Base-by-base conservation (phyloP, 148 eudicot genomes). In the Dysphania ambrosioides region DNA sequence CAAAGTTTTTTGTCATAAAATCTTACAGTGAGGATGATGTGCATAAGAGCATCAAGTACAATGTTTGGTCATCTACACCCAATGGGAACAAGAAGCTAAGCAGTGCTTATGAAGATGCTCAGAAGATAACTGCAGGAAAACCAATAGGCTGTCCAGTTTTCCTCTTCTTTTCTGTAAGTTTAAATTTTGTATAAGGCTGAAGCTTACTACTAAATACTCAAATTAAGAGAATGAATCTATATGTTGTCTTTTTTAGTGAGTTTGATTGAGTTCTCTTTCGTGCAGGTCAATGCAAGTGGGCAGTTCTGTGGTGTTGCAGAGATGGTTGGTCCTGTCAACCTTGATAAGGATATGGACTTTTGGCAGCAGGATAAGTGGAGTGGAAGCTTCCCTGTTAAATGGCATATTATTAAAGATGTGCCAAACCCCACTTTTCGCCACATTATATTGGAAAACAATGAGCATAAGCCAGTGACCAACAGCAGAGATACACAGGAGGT, bases 291-390 rank as follows among this genome's bases (percentile, higher is more conserved):
- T 87, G 99, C 99, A 8, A 92, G 99, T 80, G 99, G 99, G 31
- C 99, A 92, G 78, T 95, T 87, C 78, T 95, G 99, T 81, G 99
- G 97, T 70, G 88, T 95, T 81, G 94, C 99, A n/a, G 97, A 95
- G 82, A 95, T 95, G 99, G 70, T 71, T 72, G 97, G 97, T 15
- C 90, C 91, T 27, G 99, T 95, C 72, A 93, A 95, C 73, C 92
- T 92, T 72, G 82, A 76, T 51, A 86, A 83, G 41, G 96, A 95
- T 80, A 95, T 95, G 99, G 99, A 95, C 82, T 95, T 95, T 79
- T 95, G 99, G 99, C 99, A 95, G 89, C 99, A 95, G 84, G 99
- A 95, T 79, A 95, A 95, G 84, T 95, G 99, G 99, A 89, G 92
- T 78, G 97, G 97, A 47, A 90, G 99, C 80, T 95, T 95, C 80